A percentile compares a stretch with the other conserved stretches of the same genome.
Conservation (phyloP, 2,329 filamentous ascomycete genomes). For the Metarhizium robertsii region DNA sequence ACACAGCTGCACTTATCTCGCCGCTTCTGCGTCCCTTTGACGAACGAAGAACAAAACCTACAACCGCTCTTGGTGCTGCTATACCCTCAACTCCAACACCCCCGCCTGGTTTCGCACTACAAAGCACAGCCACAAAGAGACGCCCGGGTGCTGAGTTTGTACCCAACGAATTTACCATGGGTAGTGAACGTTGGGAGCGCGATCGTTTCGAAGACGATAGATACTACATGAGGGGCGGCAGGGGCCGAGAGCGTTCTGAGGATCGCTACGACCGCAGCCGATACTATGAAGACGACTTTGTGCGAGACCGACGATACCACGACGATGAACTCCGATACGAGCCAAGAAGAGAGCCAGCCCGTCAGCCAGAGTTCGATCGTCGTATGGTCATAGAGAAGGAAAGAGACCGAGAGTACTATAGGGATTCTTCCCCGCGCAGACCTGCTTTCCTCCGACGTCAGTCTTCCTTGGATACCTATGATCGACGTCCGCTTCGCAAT, state of each 20-base stretch:
- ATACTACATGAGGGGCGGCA: constrained; percentile 26
- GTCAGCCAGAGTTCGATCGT: constrained; percentile 37
- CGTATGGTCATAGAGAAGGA: constrained; percentile 49
- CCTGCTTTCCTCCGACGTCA: constrained; percentile 68
- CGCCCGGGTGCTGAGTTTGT: not conserved
- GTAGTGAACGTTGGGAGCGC: constrained; percentile 40
- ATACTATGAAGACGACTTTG: constrained; percentile 36
- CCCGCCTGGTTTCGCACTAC: not conserved
- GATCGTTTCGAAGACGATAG: constrained; percentile 48
- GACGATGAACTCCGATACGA: constrained; percentile 42
- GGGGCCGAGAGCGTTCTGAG: constrained; percentile 37
- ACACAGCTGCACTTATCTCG: not conserved
- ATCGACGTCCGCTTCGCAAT: constrained; percentile 53
- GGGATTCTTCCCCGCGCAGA: constrained; percentile 44
- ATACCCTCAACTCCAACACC: not conserved
- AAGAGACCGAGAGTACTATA: constrained; percentile 36
- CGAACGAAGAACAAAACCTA: not conserved
- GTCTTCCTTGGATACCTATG: constrained; percentile 84
- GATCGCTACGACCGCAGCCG: constrained; percentile 39
- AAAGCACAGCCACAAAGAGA: not conserved
- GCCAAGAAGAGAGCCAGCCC: constrained; percentile 20
- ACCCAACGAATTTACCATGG: constrained; percentile 12
- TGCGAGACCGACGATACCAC: constrained; percentile 42
- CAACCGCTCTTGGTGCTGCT: not conserved
- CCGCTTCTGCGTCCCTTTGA: not conserved